Percentiles rank a stretch among this genome's conserved stretches.
Evolutionary conservation across 169 alveolate species (phyloP).

Genomic region (Cryptosporidium muris): DNA sequence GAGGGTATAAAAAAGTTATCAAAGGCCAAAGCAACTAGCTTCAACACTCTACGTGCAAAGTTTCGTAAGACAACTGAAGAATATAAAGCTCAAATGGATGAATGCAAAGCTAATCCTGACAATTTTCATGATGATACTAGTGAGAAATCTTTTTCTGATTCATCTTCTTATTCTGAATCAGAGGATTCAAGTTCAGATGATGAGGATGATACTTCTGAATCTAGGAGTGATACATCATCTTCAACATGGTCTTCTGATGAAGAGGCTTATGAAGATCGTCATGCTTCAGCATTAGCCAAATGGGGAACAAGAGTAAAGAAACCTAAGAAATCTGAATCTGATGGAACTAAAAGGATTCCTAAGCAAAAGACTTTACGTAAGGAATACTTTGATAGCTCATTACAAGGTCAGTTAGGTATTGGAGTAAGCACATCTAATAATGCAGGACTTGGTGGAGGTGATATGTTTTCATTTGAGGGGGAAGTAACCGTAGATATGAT

Average conservation of each 20-base stretch:
- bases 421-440: slow-evolving; percentile 33
- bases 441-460: slow-evolving; percentile 78
- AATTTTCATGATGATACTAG: slow-evolving; percentile 75
- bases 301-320: slow-evolving; percentile 84
- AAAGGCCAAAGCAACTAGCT: slow-evolving; percentile 82
- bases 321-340: slow-evolving; percentile 77
- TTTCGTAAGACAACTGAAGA: slow-evolving; percentile 83
- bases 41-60: slow-evolving; percentile 83
- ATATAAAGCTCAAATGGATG: slow-evolving; percentile 77
- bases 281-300: slow-evolving; percentile 84
- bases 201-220: slow-evolving; percentile 32
- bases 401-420: slow-evolving; percentile 71
- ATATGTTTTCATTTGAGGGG: slow-evolving; percentile 81
- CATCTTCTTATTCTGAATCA: slow-evolving; percentile 70
- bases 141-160: slow-evolving; percentile 76
- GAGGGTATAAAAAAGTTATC: slow-evolving; percentile 79
- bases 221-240: slow-evolving; percentile 73
- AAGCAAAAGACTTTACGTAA: slow-evolving; percentile 74
- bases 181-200: slow-evolving; percentile 25
- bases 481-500: slow-evolving; percentile 84
- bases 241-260: slow-evolving; percentile 87
- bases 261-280: slow-evolving; percentile 82
- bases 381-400: slow-evolving; percentile 14
- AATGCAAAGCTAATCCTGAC: slow-evolving; percentile 81
- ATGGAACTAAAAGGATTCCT: slow-evolving; percentile 79